Conservation (phyloP, 2,329 filamentous ascomycete genomes). For the Dothidotthia symphoricarpi region DNA sequence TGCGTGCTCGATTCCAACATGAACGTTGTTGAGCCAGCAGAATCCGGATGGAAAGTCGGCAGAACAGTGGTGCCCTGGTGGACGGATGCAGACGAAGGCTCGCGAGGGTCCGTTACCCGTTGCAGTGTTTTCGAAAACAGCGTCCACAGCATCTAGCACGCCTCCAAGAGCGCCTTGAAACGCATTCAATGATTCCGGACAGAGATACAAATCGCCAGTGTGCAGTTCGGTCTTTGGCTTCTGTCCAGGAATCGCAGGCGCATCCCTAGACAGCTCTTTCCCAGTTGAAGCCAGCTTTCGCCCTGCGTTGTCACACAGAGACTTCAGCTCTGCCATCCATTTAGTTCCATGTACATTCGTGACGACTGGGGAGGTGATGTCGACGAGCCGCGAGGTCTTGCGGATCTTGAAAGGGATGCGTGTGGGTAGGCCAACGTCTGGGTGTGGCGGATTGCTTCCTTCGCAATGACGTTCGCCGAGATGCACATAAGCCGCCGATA, state of each 20-base stretch:
- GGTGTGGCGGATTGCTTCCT: constrained; percentile 66
- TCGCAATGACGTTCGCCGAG: constrained; percentile 77
- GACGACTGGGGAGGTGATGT: constrained; percentile 72
- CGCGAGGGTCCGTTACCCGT: constrained; percentile 60
- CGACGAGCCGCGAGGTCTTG: constrained; percentile 70
- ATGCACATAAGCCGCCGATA: constrained; percentile 86
- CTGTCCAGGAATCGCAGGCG: constrained; percentile 24
- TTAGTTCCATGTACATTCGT: constrained; percentile 86
- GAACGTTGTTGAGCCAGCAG: constrained; percentile 98
- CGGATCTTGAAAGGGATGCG: constrained; percentile 78
- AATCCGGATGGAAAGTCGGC: constrained; percentile 87
- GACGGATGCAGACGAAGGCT: constrained; percentile 88
- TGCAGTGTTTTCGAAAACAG: constrained; percentile 63
- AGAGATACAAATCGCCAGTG: constrained; percentile 88
- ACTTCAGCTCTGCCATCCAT: constrained; percentile 90
- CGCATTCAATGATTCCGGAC: constrained; percentile 77
- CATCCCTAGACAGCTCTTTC: constrained; percentile 69
- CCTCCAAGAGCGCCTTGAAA: constrained; percentile 90
- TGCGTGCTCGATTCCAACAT: constrained; percentile 91
- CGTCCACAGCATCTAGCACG: constrained; percentile 88
- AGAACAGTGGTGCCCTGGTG: constrained; percentile 94
- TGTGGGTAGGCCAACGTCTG: constrained; percentile 58
- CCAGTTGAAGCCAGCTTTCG: constrained; percentile 71
- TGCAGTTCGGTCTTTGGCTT: constrained; percentile 70
- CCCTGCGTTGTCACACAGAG: constrained; percentile 80